Conservation (phyloP, 139 green algal species). For the Zygnema cylindricum region DNA sequence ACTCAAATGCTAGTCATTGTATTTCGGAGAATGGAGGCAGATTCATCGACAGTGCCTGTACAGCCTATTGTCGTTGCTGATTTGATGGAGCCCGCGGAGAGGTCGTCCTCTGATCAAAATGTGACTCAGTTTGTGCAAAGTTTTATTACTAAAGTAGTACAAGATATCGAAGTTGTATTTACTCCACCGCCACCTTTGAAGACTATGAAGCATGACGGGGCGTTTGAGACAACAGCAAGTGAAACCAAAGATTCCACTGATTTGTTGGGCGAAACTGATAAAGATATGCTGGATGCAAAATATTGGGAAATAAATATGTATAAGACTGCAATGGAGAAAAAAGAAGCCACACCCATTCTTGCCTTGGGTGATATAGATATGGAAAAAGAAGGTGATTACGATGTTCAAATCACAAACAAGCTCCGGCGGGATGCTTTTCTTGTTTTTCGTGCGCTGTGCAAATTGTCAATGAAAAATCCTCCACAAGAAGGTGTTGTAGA, state of each 20-base stretch:
- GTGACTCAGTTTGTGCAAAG: slow-evolving; percentile 67
- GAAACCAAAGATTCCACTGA: slow-evolving; percentile 21
- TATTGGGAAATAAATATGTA: slow-evolving; percentile 63
- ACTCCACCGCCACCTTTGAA: neutral
- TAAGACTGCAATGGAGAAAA: slow-evolving; percentile 11
- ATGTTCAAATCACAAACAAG: slow-evolving; percentile 54
- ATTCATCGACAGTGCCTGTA: slow-evolving; percentile 65
- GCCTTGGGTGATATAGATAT: neutral
- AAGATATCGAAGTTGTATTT: slow-evolving; percentile 70
- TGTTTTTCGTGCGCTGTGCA: slow-evolving; percentile 96
- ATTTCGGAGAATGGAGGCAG: slow-evolving; percentile 93
- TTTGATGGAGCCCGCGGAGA: slow-evolving; percentile 56
- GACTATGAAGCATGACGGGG: slow-evolving; percentile 58
- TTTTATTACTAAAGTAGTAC: slow-evolving; percentile 89
- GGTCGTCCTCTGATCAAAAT: slow-evolving; percentile 20
- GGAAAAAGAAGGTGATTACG: slow-evolving; percentile 33
- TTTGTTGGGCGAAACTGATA: slow-evolving; percentile 53
- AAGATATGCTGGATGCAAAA: slow-evolving; percentile 68
- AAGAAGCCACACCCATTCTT: neutral
- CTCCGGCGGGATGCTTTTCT: slow-evolving; percentile 85
- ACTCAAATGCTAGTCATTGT: slow-evolving; percentile 97
- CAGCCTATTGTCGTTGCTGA: slow-evolving; percentile 67
- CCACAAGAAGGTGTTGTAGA: slow-evolving; percentile 46
- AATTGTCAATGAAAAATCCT: slow-evolving; percentile 83
- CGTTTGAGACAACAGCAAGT: slow-evolving; percentile 61